Percentiles rank a stretch among this genome's conserved stretches.
Conservation (phyloP, 1,284 basidiomycete genomes). For the Sporisorium scitamineum region DNA sequence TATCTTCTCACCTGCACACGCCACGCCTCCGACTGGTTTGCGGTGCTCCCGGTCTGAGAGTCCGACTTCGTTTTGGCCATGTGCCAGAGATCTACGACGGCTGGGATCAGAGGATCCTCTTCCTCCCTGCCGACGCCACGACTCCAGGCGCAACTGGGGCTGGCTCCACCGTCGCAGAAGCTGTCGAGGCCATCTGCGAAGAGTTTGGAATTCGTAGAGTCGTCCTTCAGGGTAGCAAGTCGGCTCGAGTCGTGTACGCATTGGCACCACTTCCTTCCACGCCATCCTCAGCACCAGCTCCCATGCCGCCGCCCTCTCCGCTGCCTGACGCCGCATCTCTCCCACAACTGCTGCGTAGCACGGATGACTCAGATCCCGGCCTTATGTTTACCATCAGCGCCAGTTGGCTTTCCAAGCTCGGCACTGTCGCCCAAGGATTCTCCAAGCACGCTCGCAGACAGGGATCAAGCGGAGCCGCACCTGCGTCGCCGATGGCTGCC, state of each 20-base stretch:
- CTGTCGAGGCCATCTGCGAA: conserved; percentile 73
- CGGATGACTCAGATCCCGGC: conserved; percentile 23
- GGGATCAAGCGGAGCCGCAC: conserved; percentile 19
- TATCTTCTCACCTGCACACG: conserved; percentile 78
- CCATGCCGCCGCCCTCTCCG: conserved; percentile 52
- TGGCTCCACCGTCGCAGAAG: conserved; percentile 40
- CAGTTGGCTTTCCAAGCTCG: conserved; percentile 66
- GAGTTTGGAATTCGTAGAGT: conserved; percentile 79
- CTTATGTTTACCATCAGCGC: conserved; percentile 66
- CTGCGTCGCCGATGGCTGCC: neutral
- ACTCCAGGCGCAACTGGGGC: conserved; percentile 29
- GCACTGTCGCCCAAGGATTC: conserved; percentile 66
- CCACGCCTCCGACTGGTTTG: conserved; percentile 78
- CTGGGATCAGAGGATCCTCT: conserved; percentile 46
- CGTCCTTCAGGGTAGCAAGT: conserved; percentile 67
- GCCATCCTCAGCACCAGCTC: conserved; percentile 37
- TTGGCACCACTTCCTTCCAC: conserved; percentile 41
- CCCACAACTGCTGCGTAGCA: conserved; percentile 30
- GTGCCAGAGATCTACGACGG: conserved; percentile 82
- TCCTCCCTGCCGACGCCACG: conserved; percentile 46
- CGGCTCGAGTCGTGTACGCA: conserved; percentile 66
- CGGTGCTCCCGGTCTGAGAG: conserved; percentile 74
- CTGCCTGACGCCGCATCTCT: conserved; percentile 30
- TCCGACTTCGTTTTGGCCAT: conserved; percentile 76
- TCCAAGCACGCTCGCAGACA: conserved; percentile 55